A percentile compares a stretch with the other conserved stretches of the same genome.
Conservation (phyloP, 2,329 filamentous ascomycete species). For the Penicillium brevicompactum region DNA sequence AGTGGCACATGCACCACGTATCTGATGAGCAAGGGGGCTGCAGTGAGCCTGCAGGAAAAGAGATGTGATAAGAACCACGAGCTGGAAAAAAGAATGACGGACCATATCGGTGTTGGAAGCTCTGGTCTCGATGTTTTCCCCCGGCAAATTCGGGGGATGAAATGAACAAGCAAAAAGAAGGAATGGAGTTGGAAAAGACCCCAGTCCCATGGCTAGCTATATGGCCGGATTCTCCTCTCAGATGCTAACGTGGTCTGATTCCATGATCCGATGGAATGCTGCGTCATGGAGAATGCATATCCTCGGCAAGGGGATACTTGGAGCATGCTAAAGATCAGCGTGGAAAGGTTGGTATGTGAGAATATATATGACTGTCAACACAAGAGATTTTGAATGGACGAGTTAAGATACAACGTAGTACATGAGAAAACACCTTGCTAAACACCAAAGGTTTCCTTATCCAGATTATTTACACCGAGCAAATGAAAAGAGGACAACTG, state of each 20-base stretch:
- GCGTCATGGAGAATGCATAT: conserved; percentile 25
- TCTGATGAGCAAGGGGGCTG: conserved; percentile 15
- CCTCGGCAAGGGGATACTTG: conserved; percentile 15
- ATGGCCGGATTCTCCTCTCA: conserved; percentile 5
- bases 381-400: conserved; percentile 19
- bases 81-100: conserved; percentile 20
- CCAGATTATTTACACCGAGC: conserved; percentile 21
- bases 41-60: conserved; percentile 20
- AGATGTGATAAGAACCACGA: conserved; percentile 23
- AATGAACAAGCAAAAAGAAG: neutral
- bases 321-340: conserved; percentile 3
- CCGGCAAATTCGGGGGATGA: conserved; percentile 3
- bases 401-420: conserved; percentile 15
- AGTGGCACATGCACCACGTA: conserved; percentile 36
- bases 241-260: neutral
- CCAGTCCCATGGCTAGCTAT: conserved; percentile 11
- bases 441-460: conserved; percentile 17
- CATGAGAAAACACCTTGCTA: conserved; percentile 21
- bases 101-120: conserved; percentile 27
- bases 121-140: conserved; percentile 11
- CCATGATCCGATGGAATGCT: conserved; percentile 20
- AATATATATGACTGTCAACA: conserved; percentile 2
- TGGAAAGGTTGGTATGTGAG: neutral
- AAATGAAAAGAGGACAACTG: too few relatives aligned
- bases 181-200: neutral